These are phyloP conservation scores for Neonectria coccinea DNA, from an alignment of 2,329 filamentous ascomycete species.

Conservation along the genomic window DNA sequence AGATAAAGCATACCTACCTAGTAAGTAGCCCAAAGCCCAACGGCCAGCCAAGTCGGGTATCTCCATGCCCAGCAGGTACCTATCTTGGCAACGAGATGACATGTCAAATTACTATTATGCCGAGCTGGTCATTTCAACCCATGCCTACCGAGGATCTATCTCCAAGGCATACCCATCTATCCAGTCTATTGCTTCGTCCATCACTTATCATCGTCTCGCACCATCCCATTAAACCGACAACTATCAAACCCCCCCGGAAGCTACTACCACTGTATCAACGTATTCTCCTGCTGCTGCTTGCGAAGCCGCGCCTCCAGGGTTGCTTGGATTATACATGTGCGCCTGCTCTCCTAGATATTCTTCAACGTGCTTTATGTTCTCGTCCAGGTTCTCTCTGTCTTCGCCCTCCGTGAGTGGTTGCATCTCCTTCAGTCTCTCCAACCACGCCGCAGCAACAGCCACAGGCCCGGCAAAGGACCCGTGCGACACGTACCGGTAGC, in stretches of 20 bases:
- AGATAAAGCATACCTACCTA: no score
- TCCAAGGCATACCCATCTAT: no score
- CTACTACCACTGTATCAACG: not conserved
- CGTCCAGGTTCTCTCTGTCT: not conserved
- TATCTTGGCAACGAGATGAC: no score
- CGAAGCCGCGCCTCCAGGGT: no score
- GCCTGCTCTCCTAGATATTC: not conserved
- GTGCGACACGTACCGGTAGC: not conserved
- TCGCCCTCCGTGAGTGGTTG: conserved; percentile 2
- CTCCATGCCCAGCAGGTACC: no score
- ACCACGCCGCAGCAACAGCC: not conserved
- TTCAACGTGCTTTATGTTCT: conserved; percentile 4
- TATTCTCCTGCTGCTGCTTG: not conserved
- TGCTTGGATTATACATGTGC: not conserved
- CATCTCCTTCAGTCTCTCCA: conserved; percentile 11
- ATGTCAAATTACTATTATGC: no score
- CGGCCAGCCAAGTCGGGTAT: no score
- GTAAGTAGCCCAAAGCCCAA: no score
- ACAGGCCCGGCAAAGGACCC: not conserved
- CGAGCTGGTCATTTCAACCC: no score
- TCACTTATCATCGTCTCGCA: no score
- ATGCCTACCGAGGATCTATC: no score
- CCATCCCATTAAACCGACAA: not conserved
- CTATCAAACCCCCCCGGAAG: not conserved
- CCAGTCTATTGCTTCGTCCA: no score